phyloP scores from a whole-genome alignment of 768 basidiomycete species.

The Rhodotorula taiwanensis region DNA sequence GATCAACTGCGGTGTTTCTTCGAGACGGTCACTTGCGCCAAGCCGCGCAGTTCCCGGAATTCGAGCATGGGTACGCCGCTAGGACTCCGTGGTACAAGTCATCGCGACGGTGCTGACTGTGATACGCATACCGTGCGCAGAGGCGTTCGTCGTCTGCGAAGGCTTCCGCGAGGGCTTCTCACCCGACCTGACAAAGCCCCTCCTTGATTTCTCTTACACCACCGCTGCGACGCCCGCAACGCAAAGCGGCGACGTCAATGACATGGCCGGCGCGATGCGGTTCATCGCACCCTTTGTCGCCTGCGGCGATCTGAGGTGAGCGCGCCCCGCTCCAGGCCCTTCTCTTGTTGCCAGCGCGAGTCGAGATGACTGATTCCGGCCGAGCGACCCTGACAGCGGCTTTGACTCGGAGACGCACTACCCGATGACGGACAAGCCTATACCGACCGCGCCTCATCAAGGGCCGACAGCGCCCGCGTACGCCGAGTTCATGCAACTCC shows the following conservation, averaged over 20 bases:
- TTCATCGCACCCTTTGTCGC: constrained; percentile 41
- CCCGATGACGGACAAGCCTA: constrained; percentile 16
- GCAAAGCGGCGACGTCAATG: constrained; percentile 9
- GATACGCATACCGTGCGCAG: too few relatives aligned
- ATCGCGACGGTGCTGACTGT: too few relatives aligned
- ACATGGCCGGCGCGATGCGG: constrained; percentile 31
- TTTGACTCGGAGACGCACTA: constrained; percentile 40
- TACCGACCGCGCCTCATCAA: constrained; percentile 28
- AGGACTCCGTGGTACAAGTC: too few relatives aligned
- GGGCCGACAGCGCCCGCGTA: constrained; percentile 38
- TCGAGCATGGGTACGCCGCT: constrained; percentile 48
- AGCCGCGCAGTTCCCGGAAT: constrained; percentile 48
- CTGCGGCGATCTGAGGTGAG: constrained; percentile 40
- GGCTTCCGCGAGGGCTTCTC: constrained; percentile 43
- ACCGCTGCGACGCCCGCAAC: neutral
- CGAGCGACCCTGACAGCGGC: constrained; percentile 16
- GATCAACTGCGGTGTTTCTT: constrained; percentile 48
- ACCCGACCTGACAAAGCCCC: constrained; percentile 36
- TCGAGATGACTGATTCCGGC: neutral
- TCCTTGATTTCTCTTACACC: constrained; percentile 37
- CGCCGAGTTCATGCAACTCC: constrained; percentile 33
- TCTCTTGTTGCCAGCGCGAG: neutral
- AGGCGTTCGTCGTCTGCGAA: constrained; percentile 49
- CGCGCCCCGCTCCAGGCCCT: too few relatives aligned
- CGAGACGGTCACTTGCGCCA: constrained; percentile 47